A percentile compares a stretch with the other conserved stretches of the same genome.
Conservation (phyloP, 2,329 filamentous ascomycete genomes). For the Penicillium paneum region DNA sequence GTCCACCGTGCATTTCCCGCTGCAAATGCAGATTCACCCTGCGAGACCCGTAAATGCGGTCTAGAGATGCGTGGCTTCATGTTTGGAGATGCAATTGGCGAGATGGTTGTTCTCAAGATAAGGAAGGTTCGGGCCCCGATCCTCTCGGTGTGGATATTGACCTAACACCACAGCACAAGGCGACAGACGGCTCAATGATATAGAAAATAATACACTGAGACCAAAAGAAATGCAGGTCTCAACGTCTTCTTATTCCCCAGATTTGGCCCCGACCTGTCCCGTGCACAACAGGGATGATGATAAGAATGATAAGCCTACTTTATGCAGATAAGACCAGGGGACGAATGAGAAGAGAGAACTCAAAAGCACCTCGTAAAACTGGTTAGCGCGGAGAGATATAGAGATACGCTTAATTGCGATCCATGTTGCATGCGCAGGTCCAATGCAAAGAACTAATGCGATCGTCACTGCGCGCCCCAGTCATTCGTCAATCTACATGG, state of each 20-base stretch:
- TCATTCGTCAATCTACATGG: not conserved
- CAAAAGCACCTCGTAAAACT: not conserved
- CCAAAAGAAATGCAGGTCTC: not conserved
- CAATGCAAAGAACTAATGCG: not conserved
- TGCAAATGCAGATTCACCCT: conserved; percentile 47
- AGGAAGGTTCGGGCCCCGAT: not conserved
- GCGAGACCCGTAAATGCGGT: conserved; percentile 45
- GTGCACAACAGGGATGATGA: not conserved
- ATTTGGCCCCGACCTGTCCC: not conserved
- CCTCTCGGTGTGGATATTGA: not conserved
- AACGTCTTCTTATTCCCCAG: conserved; percentile 1
- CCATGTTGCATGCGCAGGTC: not conserved
- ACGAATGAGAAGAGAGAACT: not conserved
- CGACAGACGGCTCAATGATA: not conserved
- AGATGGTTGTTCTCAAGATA: not conserved
- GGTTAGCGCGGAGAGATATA: not conserved
- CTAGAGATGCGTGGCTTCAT: conserved; percentile 31
- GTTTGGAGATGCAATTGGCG: not conserved
- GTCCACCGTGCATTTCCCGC: conserved; percentile 45
- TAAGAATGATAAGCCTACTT: conserved; percentile 1
- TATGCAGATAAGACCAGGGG: not conserved
- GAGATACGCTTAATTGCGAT: conserved; percentile 5
- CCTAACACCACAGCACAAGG: not conserved
- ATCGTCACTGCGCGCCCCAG: not conserved
- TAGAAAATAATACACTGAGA: not conserved